These are phyloP conservation scores for Leccinum rimulosum DNA, from an alignment of 768 basidiomycete species.

Conservation along the genomic window DNA sequence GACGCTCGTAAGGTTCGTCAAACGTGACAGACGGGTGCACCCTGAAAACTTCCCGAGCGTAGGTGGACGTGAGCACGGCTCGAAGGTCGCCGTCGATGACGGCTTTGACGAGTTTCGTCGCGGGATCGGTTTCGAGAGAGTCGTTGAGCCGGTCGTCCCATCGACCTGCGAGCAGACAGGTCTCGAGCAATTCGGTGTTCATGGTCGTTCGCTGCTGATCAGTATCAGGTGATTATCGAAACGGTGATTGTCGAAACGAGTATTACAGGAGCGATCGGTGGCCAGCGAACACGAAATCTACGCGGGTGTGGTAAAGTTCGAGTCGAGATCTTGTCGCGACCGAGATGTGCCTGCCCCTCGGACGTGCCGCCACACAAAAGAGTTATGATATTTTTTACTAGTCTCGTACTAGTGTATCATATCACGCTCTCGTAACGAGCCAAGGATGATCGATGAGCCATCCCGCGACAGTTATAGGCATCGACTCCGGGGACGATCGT, in stretches of 20 bases:
- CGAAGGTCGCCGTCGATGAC: conserved; percentile 62
- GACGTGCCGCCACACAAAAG: neutral
- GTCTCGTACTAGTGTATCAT: neutral
- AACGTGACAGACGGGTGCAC: conserved; percentile 31
- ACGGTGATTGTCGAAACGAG: neutral
- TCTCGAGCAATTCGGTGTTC: conserved; percentile 42
- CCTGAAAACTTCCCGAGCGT: conserved; percentile 41
- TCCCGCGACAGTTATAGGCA: conserved; percentile 4
- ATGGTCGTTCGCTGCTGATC: conserved; percentile 9
- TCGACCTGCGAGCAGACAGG: conserved; percentile 51
- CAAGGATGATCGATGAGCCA: neutral
- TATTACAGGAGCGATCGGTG: neutral
- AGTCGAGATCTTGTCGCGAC: conserved; percentile 12
- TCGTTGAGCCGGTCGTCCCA: conserved; percentile 34
- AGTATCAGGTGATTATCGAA: neutral
- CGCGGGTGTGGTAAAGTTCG: neutral
- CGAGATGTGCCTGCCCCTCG: neutral
- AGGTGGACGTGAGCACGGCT: conserved; percentile 45
- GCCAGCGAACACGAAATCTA: conserved; percentile 1
- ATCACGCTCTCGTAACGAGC: neutral
- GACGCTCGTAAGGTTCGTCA: conserved; percentile 38
- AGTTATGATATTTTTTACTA: neutral
- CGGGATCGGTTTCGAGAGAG: conserved; percentile 22
- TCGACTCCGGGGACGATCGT: neutral
- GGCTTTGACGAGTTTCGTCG: conserved; percentile 45